phyloP scores from a whole-genome alignment of 2,329 filamentous ascomycete genomes.

The Dactylellina leptospora region DNA sequence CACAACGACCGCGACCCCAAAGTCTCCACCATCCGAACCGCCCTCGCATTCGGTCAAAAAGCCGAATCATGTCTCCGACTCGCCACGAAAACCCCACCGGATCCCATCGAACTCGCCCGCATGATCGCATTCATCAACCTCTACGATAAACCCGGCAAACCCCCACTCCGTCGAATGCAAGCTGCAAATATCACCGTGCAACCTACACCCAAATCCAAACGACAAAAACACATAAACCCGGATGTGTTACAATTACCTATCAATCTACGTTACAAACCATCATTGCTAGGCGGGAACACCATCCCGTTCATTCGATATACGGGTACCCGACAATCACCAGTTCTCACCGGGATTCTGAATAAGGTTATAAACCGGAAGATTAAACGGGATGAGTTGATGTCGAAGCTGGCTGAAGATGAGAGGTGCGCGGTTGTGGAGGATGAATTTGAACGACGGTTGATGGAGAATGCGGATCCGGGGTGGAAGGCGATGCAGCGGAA shows the following conservation, averaged over 20 bases:
- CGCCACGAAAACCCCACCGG: slow-evolving; percentile 11
- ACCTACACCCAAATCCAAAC: slow-evolving; percentile 23
- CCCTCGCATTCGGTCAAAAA: slow-evolving; percentile 21
- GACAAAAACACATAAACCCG: slow-evolving; percentile 4
- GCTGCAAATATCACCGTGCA: slow-evolving; percentile 37
- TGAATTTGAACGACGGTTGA: slow-evolving; percentile 15
- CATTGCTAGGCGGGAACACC: slow-evolving; percentile 20
- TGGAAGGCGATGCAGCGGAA: slow-evolving; percentile 30
- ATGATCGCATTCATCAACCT: slow-evolving; percentile 30
- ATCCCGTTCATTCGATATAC: slow-evolving; percentile 43
- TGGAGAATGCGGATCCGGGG: slow-evolving; percentile 5
- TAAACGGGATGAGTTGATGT: slow-evolving; percentile 24
- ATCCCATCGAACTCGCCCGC: slow-evolving; percentile 24
- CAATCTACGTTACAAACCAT: slow-evolving; percentile 28
- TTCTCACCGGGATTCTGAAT: slow-evolving; percentile 13
- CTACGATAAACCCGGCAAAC: not conserved
- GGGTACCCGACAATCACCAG: slow-evolving; percentile 8
- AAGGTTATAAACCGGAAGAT: slow-evolving; percentile 11
- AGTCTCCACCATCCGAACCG: slow-evolving; percentile 7
- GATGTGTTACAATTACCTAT: slow-evolving; percentile 7
- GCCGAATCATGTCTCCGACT: slow-evolving; percentile 35
- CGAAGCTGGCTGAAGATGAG: not conserved
- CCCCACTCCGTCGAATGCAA: slow-evolving; percentile 29
- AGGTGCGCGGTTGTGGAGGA: slow-evolving; percentile 14
- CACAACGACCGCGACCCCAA: slow-evolving; percentile 9